Percentiles rank a stretch among this genome's conserved stretches.
phyloP scores from a whole-genome alignment of 2,329 filamentous ascomycete species.

The Rutstroemia sydowiana region DNA sequence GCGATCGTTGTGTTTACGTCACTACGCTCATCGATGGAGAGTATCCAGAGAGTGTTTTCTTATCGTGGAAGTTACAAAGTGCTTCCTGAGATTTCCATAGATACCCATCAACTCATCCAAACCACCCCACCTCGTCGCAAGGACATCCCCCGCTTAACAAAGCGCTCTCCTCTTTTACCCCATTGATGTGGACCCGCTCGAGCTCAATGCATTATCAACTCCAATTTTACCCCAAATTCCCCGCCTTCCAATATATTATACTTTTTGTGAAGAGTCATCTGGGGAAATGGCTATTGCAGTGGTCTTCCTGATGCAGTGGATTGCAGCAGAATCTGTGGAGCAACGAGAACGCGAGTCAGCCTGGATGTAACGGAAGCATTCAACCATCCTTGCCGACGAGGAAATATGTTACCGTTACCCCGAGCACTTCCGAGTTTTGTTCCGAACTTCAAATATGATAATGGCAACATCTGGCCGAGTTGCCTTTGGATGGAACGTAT shows the following conservation, averaged over 20 bases:
- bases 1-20: no score
- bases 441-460: no score
- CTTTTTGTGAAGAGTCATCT: neutral
- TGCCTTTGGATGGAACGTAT: no score
- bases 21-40: no score
- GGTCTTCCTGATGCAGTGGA: neutral
- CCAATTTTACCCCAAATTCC: neutral
- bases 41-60: no score
- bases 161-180: neutral
- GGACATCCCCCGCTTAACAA: neutral
- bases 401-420: no score
- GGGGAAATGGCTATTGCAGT: neutral
- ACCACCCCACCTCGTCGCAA: neutral
- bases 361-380: neutral
- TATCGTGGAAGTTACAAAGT: no score
- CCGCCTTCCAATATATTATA: neutral
- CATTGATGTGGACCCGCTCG: neutral
- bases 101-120: no score
- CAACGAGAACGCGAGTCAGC: neutral
- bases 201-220: neutral
- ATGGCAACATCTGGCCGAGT: no score
- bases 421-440: no score
- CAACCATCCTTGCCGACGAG: no score
- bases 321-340: conserved; percentile 2
- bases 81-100: no score